Base-by-base conservation (phyloP, 1,284 basidiomycete species). In the Malassezia equina region DNA sequence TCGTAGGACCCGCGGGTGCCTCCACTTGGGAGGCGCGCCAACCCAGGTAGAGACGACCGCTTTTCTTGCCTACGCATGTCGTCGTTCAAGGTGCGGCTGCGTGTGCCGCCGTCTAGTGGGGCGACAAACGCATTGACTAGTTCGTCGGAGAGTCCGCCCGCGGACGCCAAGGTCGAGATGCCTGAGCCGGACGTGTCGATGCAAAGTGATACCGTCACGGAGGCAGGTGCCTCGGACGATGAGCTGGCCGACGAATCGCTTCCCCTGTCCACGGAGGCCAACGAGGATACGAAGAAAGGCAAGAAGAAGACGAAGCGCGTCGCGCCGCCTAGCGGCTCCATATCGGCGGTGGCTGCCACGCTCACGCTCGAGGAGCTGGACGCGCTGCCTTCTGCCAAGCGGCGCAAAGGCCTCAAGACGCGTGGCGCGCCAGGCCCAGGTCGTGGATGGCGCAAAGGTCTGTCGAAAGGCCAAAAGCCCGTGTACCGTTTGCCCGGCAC, bases 401-500 rank as follows among this genome's bases (percentile, higher is more conserved):
- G 70, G 23, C 47, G 70, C 12, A 68, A 69, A 55, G 63, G 63
- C 2, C 64, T 64, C 45, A 71, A 73, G 44, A 66, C 69, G 2
- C 49, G 68, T 29, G 70, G 70, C 21, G 69, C 70, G 0, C 61
- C 67, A n/a, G 70, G 70, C 12, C 70, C 70, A 1, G 70, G 70
- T 7, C 51, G 68, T 34, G 68, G 68, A 1, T 73, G 70, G 70
- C 62, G 70, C 21, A 71, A 70, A 36, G 70, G 70, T 7, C 51
- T 73, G n/a, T 67, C 65, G 11, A 71, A 70, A 52, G 69, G 68
- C 8, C 66, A 70, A 47, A 72, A 72, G 41, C 68, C 69, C 2
- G 64, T 70, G 0, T 72, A 72, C 51, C 61, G 64, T 44, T 58
- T 63, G 7, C 67, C 67, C 1, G 55, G 58, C 1, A 47, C 58